Evolutionary conservation across 73 alveolate species (phyloP), one percentile per base, ranked within the genome.

Genomic region (Paramecium bursaria): DNA sequence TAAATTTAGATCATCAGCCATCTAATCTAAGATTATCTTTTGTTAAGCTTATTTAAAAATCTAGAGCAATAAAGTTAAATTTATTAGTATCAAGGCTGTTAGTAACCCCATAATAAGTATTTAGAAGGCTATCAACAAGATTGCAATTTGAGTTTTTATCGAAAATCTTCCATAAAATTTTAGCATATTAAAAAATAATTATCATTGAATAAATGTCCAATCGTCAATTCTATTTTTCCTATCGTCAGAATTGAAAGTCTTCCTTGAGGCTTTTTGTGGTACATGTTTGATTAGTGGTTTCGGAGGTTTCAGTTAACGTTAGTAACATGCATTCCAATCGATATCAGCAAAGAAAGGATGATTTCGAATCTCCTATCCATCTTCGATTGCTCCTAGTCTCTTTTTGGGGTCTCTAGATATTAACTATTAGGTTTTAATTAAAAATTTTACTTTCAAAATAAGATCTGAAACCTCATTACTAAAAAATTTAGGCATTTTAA

Each of bases 291-390:
- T 27, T 1, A 33, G 73, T 13, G 97, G 93, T 46, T 89, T 91
- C 30, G 99, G 99, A 13, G 99, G 98, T 44, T 57, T 86, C 30
- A 92, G 60, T 88, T 95, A 51, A 85, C 89, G 92, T 48, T 88
- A 77, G 51, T 75, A 85, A 53, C 95, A 93, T 50, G 90, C 93
- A 23, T 91, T 92, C 99, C 99, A 96, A 85, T 96, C 93, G 9
- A 96, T 93, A 35, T 88, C 95, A 33, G 47, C 57, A 86, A 96
- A 93, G 82, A 85, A 93, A 49, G 93, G 91, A 79, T 93, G 98
- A 6, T 48, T 60, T 77, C 88, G 91, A 17, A 93, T 79, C 46
- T 93, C 98, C 2, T 75, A 60, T 19, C 93, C 96, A 11, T 90
- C 95, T 22, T 87, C 75, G 5, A 48, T 51, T 3, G 80, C 27